Percentiles rank a stretch among this genome's conserved stretches.
These are phyloP conservation scores for Colletotrichum musae DNA, from an alignment of 2,329 filamentous ascomycete genomes.

Conservation along the genomic window DNA sequence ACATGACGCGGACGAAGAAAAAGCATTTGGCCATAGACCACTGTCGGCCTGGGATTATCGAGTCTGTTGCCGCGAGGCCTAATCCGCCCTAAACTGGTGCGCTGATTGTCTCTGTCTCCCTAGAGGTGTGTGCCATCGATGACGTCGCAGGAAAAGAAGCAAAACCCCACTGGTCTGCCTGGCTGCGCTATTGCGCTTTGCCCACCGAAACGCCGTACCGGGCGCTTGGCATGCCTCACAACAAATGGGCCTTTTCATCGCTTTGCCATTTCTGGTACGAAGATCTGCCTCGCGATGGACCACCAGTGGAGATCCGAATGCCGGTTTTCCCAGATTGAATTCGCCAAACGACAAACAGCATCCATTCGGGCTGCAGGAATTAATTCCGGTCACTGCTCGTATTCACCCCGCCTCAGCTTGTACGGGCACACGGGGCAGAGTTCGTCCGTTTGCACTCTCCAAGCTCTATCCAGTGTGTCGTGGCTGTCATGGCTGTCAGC, in stretches of 20 bases:
- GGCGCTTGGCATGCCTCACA: constrained; percentile 20
- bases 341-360: not conserved
- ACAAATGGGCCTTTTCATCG: not conserved
- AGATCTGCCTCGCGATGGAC: constrained; percentile 25
- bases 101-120: constrained; percentile 17
- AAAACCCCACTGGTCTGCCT: constrained; percentile 7
- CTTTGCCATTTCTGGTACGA: constrained; percentile 6
- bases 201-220: not conserved
- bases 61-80: constrained; percentile 9
- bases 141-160: constrained; percentile 11
- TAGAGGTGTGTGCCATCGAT: not conserved
- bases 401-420: too few species aligned
- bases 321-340: constrained; percentile 20
- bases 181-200: constrained; percentile 16
- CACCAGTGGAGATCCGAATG: constrained; percentile 15
- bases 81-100: constrained; percentile 1
- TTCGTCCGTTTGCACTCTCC: too few species aligned
- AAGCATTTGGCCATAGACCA: not conserved
- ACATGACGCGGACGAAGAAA: constrained; percentile 1
- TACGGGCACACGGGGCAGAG: too few species aligned
- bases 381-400: too few species aligned
- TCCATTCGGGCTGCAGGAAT: not conserved
- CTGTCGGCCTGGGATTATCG: not conserved
- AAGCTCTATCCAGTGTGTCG: too few species aligned
- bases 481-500: too few species aligned